Evolutionary conservation across 306 rosid species (phyloP).

Genomic region (Quercus aquifolioides): DNA sequence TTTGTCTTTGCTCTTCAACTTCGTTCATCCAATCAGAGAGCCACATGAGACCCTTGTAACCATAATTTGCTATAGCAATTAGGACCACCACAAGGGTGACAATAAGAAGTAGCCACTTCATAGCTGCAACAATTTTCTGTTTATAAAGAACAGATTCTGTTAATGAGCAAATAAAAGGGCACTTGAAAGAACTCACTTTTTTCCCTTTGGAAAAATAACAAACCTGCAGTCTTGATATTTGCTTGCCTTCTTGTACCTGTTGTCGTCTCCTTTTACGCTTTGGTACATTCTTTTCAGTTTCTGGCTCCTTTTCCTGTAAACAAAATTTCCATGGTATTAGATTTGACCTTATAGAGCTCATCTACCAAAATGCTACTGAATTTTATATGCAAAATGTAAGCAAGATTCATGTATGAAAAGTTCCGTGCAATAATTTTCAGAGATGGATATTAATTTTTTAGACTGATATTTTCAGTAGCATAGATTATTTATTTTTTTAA

Average conservation of each 20-base stretch:
- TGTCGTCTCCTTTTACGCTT: slow-evolving; percentile 66
- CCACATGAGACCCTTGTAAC: slow-evolving; percentile 65
- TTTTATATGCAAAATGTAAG: neutral
- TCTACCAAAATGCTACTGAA: neutral
- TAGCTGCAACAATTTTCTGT: slow-evolving; percentile 53
- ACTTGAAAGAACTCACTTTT: neutral
- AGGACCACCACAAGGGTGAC: slow-evolving; percentile 37
- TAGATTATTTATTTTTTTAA: too few relatives aligned
- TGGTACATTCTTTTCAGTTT: slow-evolving; percentile 43
- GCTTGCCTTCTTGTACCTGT: slow-evolving; percentile 41
- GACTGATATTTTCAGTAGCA: too few relatives aligned
- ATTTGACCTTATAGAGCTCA: neutral
- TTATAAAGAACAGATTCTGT: slow-evolving; percentile 10
- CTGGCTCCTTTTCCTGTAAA: slow-evolving; percentile 62
- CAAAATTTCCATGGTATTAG: slow-evolving; percentile 7
- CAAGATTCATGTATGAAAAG: neutral
- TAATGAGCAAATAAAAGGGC: slow-evolving; percentile 18
- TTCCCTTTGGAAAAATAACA: slow-evolving; percentile 8
- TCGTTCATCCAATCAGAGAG: slow-evolving; percentile 91
- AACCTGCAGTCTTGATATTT: slow-evolving; percentile 69
- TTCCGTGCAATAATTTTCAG: neutral
- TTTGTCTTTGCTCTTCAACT: slow-evolving; percentile 60
- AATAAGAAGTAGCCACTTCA: slow-evolving; percentile 53
- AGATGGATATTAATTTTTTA: neutral
- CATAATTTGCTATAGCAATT: slow-evolving; percentile 43